phyloP scores from a whole-genome alignment of 768 basidiomycete species.

The Inosperma sp. region DNA sequence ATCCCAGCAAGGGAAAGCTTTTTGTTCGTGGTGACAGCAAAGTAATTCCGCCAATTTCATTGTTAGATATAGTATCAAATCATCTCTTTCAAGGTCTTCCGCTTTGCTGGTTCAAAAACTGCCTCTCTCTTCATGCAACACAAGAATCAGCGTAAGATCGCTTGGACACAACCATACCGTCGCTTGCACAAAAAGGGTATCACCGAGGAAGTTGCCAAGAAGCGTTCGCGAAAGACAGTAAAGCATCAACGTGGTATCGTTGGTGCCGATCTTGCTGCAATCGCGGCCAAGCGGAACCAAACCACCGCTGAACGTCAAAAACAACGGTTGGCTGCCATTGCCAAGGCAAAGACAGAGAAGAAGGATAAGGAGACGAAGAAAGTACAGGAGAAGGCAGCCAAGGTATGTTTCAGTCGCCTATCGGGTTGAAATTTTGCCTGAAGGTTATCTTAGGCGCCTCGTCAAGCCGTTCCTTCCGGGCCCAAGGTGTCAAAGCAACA shows the following conservation, averaged over 20 bases:
- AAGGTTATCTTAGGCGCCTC: slow-evolving; percentile 44
- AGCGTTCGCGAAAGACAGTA: slow-evolving; percentile 92
- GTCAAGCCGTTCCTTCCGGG: slow-evolving; percentile 48
- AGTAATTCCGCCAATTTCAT: no score
- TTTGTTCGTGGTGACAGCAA: slow-evolving; percentile 97
- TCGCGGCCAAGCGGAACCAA: slow-evolving; percentile 91
- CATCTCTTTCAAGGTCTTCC: slow-evolving; percentile 66
- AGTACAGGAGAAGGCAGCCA: slow-evolving; percentile 56
- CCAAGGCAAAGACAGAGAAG: slow-evolving; percentile 95
- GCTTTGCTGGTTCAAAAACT: slow-evolving; percentile 89
- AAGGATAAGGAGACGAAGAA: slow-evolving; percentile 94
- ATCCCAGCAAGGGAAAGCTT: slow-evolving; percentile 94
- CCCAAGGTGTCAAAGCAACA: slow-evolving; percentile 94
- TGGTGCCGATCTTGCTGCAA: slow-evolving; percentile 89
- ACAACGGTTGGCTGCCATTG: slow-evolving; percentile 78
- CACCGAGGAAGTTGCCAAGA: slow-evolving; percentile 99
- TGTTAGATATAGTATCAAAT: no score
- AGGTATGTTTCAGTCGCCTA: slow-evolving; percentile 42
- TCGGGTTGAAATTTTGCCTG: slow-evolving; percentile 1
- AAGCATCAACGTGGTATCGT: slow-evolving; percentile 98
- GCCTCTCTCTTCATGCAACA: slow-evolving; percentile 97
- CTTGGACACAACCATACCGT: slow-evolving; percentile 92
- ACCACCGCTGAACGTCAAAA: slow-evolving; percentile 78
- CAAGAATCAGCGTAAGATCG: slow-evolving; percentile 99
- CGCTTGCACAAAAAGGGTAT: slow-evolving; percentile 99